Conservation (phyloP, 1,284 basidiomycete genomes). For the Tilletia horrida region DNA sequence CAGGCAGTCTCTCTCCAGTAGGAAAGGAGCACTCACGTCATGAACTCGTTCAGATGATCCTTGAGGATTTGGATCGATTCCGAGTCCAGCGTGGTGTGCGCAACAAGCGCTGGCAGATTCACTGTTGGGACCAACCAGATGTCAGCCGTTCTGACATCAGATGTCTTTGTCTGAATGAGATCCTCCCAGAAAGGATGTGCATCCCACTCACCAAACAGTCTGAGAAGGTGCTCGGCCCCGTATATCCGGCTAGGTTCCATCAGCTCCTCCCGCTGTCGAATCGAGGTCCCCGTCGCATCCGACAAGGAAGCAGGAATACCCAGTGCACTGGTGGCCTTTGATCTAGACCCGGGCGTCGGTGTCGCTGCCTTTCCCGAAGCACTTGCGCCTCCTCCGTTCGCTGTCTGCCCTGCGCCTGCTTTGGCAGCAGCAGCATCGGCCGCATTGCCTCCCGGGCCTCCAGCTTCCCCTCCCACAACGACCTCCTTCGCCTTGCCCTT, state of each 20-base stretch:
- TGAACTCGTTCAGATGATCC: conserved; percentile 84
- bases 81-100: conserved; percentile 82
- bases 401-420: neutral
- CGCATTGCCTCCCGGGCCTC: neutral
- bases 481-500: neutral
- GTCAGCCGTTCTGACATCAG: neutral
- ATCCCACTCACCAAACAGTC: conserved; percentile 83
- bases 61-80: conserved; percentile 78
- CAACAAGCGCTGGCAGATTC: conserved; percentile 70
- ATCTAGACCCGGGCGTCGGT: conserved; percentile 13
- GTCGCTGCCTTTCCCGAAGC: neutral
- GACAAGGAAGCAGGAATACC: neutral
- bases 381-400: neutral
- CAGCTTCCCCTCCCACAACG: neutral
- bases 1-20: too few relatives aligned
- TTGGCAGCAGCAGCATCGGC: neutral
- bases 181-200: too few relatives aligned
- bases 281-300: neutral
- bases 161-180: neutral
- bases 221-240: conserved; percentile 86
- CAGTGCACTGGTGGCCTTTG: neutral
- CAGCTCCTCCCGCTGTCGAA: conserved; percentile 61
- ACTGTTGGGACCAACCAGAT: conserved; percentile 53
- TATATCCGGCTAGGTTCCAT: conserved; percentile 87
- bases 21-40: conserved; percentile 64